These are phyloP conservation scores for Candida saitoana DNA, from an alignment of 805 yeast genomes.

Conservation along the genomic window DNA sequence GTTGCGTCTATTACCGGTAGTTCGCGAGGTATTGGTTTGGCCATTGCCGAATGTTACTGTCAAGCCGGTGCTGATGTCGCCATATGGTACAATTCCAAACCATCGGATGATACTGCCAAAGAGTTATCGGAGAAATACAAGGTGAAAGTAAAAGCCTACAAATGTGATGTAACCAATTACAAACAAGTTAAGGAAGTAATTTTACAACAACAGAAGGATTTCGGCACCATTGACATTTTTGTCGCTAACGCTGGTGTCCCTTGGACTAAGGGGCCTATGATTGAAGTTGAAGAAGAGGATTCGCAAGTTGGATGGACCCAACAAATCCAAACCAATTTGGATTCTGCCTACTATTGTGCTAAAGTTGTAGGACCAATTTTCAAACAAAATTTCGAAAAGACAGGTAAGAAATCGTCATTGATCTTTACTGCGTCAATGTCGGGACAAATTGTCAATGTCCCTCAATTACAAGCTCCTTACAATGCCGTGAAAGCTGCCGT, in stretches of 20 bases:
- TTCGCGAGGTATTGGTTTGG: slow-evolving; percentile 28
- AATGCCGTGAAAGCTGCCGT: slow-evolving; percentile 41
- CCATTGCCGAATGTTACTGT: slow-evolving; percentile 25
- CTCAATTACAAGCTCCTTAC: slow-evolving; percentile 37
- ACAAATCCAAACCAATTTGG: slow-evolving; percentile 26
- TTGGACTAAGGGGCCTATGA: slow-evolving; percentile 26
- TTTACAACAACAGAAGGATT: slow-evolving; percentile 18
- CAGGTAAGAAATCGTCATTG: slow-evolving; percentile 25
- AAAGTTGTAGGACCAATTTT: slow-evolving; percentile 27
- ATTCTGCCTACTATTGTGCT: slow-evolving; percentile 30
- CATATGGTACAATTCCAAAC: slow-evolving; percentile 21
- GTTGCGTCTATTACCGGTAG: slow-evolving; percentile 30
- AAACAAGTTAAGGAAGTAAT: slow-evolving; percentile 21
- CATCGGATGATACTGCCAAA: slow-evolving; percentile 17
- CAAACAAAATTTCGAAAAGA: slow-evolving; percentile 12
- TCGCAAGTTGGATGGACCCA: slow-evolving; percentile 18
- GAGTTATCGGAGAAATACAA: slow-evolving; percentile 48
- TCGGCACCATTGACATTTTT: slow-evolving; percentile 27
- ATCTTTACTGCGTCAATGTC: slow-evolving; percentile 39
- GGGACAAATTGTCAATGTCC: slow-evolving; percentile 38
- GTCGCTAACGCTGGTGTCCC: slow-evolving; percentile 32
- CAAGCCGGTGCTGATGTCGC: slow-evolving; percentile 24
- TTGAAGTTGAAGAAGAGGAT: slow-evolving; percentile 13
- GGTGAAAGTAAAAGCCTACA: slow-evolving; percentile 24
- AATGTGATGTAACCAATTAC: slow-evolving; percentile 21